A percentile compares a stretch with the other conserved stretches of the same genome.
phyloP scores from a whole-genome alignment of 768 basidiomycete species.

The Pleurotus citrinopileatus region DNA sequence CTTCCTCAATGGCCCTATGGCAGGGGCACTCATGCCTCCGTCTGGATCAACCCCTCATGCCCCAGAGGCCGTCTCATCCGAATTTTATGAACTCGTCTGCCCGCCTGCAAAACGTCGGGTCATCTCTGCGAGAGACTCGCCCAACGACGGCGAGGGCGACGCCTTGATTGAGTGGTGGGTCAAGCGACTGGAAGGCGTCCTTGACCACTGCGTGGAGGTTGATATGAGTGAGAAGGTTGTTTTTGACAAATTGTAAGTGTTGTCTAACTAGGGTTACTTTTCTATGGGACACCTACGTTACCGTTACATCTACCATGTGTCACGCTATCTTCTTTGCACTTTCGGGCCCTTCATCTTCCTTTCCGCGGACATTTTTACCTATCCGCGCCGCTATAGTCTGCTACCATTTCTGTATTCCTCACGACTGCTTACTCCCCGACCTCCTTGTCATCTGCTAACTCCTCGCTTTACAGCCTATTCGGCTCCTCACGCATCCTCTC shows the following conservation, averaged over 20 bases:
- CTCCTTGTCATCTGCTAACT: not conserved
- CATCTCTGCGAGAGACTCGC: slow-evolving; percentile 32
- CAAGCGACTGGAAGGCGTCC: slow-evolving; percentile 29
- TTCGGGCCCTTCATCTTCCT: not conserved
- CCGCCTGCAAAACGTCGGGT: slow-evolving; percentile 29
- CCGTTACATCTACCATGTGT: not conserved
- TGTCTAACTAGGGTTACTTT: not conserved
- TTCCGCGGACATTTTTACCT: not conserved
- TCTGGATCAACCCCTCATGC: slow-evolving; percentile 6
- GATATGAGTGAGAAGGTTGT: slow-evolving; percentile 35
- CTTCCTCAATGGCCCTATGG: slow-evolving; percentile 53
- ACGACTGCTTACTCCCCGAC: not conserved
- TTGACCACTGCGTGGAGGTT: slow-evolving; percentile 42
- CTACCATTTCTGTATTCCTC: not conserved
- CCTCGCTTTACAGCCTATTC: slow-evolving; percentile 47
- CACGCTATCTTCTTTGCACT: not conserved
- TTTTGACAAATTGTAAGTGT: slow-evolving; percentile 50
- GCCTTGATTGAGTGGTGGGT: slow-evolving; percentile 52
- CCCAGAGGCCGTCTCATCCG: slow-evolving; percentile 39
- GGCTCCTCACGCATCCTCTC: slow-evolving; percentile 37
- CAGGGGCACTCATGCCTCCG: slow-evolving; percentile 39
- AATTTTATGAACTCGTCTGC: slow-evolving; percentile 50
- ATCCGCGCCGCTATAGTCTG: not conserved
- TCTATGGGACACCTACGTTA: not conserved
- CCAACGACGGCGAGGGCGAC: slow-evolving; percentile 34